Percentiles rank a stretch among this genome's conserved stretches.
Conservation (phyloP, 306 rosid genomes). For the Trifolium fragiferum region DNA sequence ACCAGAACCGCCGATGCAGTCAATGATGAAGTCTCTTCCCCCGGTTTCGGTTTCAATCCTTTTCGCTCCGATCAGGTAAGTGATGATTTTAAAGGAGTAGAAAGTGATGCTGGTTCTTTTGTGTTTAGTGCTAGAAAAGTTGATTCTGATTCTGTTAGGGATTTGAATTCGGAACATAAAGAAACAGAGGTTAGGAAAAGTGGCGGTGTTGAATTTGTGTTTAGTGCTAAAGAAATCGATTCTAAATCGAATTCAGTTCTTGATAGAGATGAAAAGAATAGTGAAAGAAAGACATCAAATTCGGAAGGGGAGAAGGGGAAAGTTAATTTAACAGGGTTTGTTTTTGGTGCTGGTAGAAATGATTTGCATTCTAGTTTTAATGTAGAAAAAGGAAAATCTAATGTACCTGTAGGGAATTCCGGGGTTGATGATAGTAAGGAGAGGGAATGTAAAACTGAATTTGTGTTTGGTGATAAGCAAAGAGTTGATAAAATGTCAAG, state of each 20-base stretch:
- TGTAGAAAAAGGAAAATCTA: constrained; percentile 37
- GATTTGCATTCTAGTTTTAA: constrained; percentile 39
- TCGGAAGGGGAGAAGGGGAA: constrained; percentile 29
- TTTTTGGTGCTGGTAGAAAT: constrained; percentile 44
- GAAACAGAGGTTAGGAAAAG: constrained; percentile 39
- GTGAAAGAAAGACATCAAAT: constrained; percentile 30
- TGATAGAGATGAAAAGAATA: constrained; percentile 17
- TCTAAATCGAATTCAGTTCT: constrained; percentile 21
- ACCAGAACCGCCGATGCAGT: constrained; percentile 37
- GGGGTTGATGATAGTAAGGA: constrained; percentile 27
- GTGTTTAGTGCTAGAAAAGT: constrained; percentile 50
- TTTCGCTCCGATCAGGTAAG: constrained; percentile 55
- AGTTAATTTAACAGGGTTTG: constrained; percentile 39
- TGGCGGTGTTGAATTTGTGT: constrained; percentile 50
- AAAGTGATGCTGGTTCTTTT: constrained; percentile 28
- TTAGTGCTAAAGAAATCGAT: constrained; percentile 44
- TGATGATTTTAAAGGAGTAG: not conserved
- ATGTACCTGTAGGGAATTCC: constrained; percentile 33
- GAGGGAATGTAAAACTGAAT: constrained; percentile 39
- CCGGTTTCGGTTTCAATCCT: constrained; percentile 50
- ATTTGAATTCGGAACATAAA: constrained; percentile 39
- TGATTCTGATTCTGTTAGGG: constrained; percentile 39
- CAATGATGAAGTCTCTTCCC: constrained; percentile 28
- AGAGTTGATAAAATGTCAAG: constrained; percentile 9
- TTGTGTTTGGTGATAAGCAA: constrained; percentile 35